A percentile compares a stretch with the other conserved stretches of the same genome.
phyloP scores from a whole-genome alignment of 164 flowering plant species.

The Vitis riparia region DNA sequence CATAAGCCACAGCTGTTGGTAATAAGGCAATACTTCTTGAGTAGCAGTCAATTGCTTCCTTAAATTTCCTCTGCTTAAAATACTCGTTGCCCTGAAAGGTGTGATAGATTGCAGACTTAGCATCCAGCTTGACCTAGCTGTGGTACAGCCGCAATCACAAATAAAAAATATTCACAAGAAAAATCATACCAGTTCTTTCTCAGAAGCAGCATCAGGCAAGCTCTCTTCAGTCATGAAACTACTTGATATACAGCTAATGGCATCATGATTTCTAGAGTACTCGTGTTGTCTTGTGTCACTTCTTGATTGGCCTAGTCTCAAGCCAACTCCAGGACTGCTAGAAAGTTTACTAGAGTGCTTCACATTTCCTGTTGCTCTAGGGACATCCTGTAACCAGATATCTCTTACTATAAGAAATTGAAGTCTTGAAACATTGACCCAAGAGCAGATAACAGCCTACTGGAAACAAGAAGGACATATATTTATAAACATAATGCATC shows the following conservation, averaged over 20 bases:
- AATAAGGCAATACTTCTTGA: constrained; percentile 95
- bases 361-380: too few species aligned
- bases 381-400: too few species aligned
- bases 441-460: too few species aligned
- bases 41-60: constrained; percentile 88
- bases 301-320: constrained; percentile 10
- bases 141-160: neutral
- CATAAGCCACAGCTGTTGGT: constrained; percentile 91
- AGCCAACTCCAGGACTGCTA: too few species aligned
- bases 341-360: too few species aligned
- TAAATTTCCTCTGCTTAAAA: constrained; percentile 91
- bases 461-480: too few species aligned
- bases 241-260: constrained; percentile 39
- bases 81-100: constrained; percentile 78
- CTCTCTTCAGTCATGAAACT: constrained; percentile 45
- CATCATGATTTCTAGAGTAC: constrained; percentile 36
- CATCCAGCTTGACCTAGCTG: neutral
- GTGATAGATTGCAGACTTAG: constrained; percentile 3
- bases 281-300: constrained; percentile 24
- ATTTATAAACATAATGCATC: too few species aligned
- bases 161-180: neutral
- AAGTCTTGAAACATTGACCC: too few species aligned
- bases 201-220: constrained; percentile 75
- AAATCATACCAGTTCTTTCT: constrained; percentile 79
- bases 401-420: too few species aligned